Percentiles rank a stretch among this genome's conserved stretches.
These are phyloP conservation scores for Arabidopsis thaliana DNA, from an alignment of 345 rosid genomes.

Conservation along the genomic window DNA sequence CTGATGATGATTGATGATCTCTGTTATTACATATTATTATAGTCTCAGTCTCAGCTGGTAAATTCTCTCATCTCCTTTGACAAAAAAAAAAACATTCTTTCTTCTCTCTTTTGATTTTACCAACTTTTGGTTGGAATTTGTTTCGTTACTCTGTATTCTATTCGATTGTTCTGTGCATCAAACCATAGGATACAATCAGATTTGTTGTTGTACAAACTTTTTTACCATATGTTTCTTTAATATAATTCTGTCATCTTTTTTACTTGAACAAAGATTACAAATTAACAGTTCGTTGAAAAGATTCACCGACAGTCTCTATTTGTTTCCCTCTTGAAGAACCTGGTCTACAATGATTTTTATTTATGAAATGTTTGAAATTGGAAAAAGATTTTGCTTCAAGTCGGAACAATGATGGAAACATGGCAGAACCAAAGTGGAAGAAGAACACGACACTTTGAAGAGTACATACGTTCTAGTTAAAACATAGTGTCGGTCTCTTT, in stretches of 20 bases:
- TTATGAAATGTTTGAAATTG: neutral
- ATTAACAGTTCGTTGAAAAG: neutral
- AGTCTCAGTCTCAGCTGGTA: slow-evolving; percentile 33
- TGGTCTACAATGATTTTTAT: neutral
- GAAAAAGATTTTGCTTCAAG: neutral
- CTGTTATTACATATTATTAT: neutral
- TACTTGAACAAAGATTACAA: neutral
- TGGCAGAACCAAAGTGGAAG: slow-evolving; percentile 24
- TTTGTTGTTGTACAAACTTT: slow-evolving; percentile 36
- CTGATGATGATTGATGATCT: slow-evolving; percentile 11
- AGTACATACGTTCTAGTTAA: slow-evolving; percentile 8
- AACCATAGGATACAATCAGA: slow-evolving; percentile 32
- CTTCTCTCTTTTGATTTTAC: slow-evolving; percentile 5
- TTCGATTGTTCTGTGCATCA: slow-evolving; percentile 46
- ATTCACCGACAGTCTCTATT: slow-evolving; percentile 30
- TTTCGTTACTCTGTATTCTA: slow-evolving; percentile 40
- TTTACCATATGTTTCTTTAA: slow-evolving; percentile 2
- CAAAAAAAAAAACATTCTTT: slow-evolving; percentile 9
- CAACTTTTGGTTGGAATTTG: slow-evolving; percentile 21
- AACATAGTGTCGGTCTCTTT: slow-evolving; percentile 36
- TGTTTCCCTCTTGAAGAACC: neutral
- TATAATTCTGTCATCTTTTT: slow-evolving; percentile 13
- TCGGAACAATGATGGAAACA: slow-evolving; percentile 23
- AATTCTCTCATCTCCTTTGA: slow-evolving; percentile 30
- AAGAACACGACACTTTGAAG: slow-evolving; percentile 31